Percentiles rank a stretch among this genome's conserved stretches.
These are phyloP conservation scores for Plasmodium vivax DNA, from an alignment of 169 alveolate genomes.

Conservation along the genomic window DNA sequence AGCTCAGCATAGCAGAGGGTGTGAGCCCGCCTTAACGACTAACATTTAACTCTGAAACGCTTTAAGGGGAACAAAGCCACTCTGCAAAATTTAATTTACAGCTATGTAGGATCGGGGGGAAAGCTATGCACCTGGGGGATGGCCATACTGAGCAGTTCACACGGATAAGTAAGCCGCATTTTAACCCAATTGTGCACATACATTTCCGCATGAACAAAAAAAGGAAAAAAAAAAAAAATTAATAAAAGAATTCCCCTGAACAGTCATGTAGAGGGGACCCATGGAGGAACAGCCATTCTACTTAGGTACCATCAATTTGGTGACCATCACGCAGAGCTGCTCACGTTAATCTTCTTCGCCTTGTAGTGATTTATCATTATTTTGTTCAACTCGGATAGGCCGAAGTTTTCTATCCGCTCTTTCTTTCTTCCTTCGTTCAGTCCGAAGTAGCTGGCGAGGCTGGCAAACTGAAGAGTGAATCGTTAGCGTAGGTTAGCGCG, in stretches of 20 bases:
- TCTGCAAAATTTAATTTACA: not conserved
- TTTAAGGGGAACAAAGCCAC: not conserved
- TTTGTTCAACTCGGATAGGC: constrained; percentile 64
- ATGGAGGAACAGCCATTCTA: not conserved
- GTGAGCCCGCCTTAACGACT: not conserved
- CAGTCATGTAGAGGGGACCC: not conserved
- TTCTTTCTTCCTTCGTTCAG: constrained; percentile 12
- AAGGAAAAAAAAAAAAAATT: not conserved
- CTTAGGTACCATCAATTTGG: not conserved
- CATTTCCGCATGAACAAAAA: not conserved
- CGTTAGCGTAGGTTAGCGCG: not conserved
- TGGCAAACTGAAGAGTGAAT: constrained; percentile 38
- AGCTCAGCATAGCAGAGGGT: not conserved
- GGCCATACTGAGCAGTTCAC: not conserved
- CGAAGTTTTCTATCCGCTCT: constrained; percentile 50
- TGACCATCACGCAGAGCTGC: constrained; percentile 12
- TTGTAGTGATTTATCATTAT: constrained; percentile 73
- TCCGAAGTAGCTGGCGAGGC: constrained; percentile 41
- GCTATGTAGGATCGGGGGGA: not conserved
- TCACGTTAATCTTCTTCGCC: constrained; percentile 62
- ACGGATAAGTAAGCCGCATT: not conserved
- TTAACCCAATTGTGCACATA: not conserved
- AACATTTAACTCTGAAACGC: not conserved
- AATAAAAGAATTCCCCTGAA: not conserved
- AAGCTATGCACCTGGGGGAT: not conserved